A percentile compares a stretch with the other conserved stretches of the same genome.
These are phyloP conservation scores for Agastache rugosa DNA, from an alignment of 257 asterid genomes.

Conservation along the genomic window DNA sequence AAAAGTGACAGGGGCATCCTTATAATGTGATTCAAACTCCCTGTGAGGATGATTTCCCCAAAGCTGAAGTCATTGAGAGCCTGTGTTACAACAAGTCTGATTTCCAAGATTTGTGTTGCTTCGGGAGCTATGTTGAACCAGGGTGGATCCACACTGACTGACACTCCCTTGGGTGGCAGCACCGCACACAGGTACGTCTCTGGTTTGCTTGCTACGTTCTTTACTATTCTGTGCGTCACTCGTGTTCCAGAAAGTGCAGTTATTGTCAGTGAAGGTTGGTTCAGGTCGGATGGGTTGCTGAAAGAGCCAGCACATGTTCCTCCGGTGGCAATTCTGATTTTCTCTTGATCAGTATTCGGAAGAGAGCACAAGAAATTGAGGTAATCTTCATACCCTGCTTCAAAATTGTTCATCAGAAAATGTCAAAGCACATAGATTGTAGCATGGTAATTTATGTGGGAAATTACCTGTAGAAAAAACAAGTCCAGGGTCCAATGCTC, in stretches of 20 bases:
- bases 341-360: constrained; percentile 63
- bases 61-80: constrained; percentile 71
- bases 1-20: constrained; percentile 72
- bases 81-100: constrained; percentile 54
- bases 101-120: constrained; percentile 59
- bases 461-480: constrained; percentile 67
- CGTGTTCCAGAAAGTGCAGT: constrained; percentile 68
- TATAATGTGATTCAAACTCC: constrained; percentile 71
- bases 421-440: neutral
- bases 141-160: constrained; percentile 57
- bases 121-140: constrained; percentile 71
- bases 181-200: constrained; percentile 71
- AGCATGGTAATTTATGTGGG: neutral
- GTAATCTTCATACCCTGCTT: constrained; percentile 73
- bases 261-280: constrained; percentile 83
- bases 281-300: constrained; percentile 69
- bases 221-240: constrained; percentile 55
- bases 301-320: constrained; percentile 61
- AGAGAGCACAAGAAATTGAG: constrained; percentile 79
- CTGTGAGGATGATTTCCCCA: constrained; percentile 76
- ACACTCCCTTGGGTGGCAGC: constrained; percentile 65
- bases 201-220: constrained; percentile 62
- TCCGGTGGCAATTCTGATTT: constrained; percentile 68
- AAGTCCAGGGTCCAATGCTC: constrained; percentile 78
- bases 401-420: constrained; percentile 26